These are phyloP conservation scores for Paraconiothyrium brasiliense DNA, from an alignment of 2,329 filamentous ascomycete genomes.

Conservation along the genomic window DNA sequence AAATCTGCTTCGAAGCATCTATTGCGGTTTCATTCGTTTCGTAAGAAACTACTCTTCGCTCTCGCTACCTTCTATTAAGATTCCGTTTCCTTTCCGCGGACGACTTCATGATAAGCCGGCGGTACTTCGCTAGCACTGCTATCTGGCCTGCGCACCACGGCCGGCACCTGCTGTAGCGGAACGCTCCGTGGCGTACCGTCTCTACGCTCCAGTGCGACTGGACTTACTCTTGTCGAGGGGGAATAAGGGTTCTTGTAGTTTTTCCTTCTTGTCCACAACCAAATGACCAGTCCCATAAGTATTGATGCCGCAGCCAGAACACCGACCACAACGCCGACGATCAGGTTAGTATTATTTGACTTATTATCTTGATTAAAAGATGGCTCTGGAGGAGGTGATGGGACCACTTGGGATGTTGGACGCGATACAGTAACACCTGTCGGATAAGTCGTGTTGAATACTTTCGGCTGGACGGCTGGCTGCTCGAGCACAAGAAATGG, in stretches of 20 bases:
- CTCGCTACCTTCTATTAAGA: background rate
- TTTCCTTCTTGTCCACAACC: slow-evolving; percentile 7
- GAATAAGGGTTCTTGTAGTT: background rate
- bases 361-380: background rate
- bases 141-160: slow-evolving; percentile 16
- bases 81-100: slow-evolving; percentile 1
- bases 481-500: slow-evolving; percentile 15
- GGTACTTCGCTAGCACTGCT: slow-evolving; percentile 13
- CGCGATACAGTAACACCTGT: slow-evolving; percentile 5
- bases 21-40: background rate
- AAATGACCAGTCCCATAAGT: slow-evolving; percentile 5
- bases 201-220: no score
- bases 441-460: slow-evolving; percentile 13
- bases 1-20: background rate
- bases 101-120: slow-evolving; percentile 18
- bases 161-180: slow-evolving; percentile 11
- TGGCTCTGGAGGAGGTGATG: background rate
- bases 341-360: slow-evolving; percentile 4
- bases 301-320: slow-evolving; percentile 5
- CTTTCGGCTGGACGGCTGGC: background rate
- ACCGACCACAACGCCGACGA: slow-evolving; percentile 17
- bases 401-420: background rate
- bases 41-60: background rate
- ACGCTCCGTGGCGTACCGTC: slow-evolving; percentile 1
- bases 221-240: background rate